Conservation (phyloP, 108 stramenopile species). For the Cyclotella atomus region DNA sequence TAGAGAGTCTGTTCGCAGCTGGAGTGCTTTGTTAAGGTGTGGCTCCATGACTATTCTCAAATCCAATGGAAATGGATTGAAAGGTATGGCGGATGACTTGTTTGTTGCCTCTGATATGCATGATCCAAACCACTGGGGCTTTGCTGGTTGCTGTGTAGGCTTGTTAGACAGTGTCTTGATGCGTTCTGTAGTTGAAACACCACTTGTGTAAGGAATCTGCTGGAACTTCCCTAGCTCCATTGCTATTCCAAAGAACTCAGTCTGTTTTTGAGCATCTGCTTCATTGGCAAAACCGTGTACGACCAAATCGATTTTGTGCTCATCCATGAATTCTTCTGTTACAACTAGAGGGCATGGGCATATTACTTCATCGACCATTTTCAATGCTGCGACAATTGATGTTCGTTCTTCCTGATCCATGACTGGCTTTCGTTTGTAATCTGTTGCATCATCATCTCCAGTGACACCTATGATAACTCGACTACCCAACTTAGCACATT, state of each 20-base stretch:
- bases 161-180: constrained; percentile 20
- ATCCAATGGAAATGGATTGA: constrained; percentile 56
- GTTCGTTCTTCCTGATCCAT: constrained; percentile 61
- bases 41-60: constrained; percentile 58
- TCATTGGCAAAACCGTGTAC: constrained; percentile 78
- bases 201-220: constrained; percentile 60
- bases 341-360: constrained; percentile 78
- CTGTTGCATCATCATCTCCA: constrained; percentile 70
- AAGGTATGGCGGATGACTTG: constrained; percentile 46
- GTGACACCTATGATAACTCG: constrained; percentile 71
- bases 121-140: constrained; percentile 70
- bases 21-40: constrained; percentile 57
- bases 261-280: constrained; percentile 59
- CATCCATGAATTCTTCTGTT: constrained; percentile 67
- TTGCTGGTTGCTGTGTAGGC: constrained; percentile 6
- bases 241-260: constrained; percentile 61
- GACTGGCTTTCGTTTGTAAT: constrained; percentile 73
- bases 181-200: constrained; percentile 69
- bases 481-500: constrained; percentile 58
- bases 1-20: constrained; percentile 43
- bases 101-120: constrained; percentile 50
- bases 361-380: constrained; percentile 57
- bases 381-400: constrained; percentile 56
- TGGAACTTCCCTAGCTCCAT: constrained; percentile 58
- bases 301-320: constrained; percentile 69